Percentiles rank a stretch among this genome's conserved stretches.
Evolutionary conservation across 495 filamentous ascomycete genomes (phyloP).

Genomic region (Bacidia rubella): DNA sequence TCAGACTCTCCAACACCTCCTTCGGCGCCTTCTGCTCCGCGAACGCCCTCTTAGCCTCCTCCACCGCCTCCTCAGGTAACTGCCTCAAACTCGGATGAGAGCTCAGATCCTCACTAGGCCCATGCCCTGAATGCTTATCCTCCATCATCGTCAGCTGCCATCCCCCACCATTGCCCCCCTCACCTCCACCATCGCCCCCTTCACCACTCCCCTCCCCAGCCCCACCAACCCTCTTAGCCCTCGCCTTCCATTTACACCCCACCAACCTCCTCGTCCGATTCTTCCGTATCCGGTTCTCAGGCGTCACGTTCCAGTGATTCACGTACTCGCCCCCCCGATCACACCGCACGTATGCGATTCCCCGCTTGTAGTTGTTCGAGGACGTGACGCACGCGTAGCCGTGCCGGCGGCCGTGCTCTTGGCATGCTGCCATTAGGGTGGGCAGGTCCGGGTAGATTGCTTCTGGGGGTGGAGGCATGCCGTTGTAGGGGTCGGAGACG

Average conservation of each 20-base stretch:
- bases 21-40: conserved; percentile 14
- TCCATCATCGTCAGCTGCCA: conserved; percentile 19
- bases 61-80: conserved; percentile 11
- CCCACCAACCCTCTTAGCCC: conserved; percentile 11
- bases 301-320: conserved; percentile 18
- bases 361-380: conserved; percentile 20
- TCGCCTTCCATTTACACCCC: conserved; percentile 17
- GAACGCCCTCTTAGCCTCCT: conserved; percentile 13
- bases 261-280: conserved; percentile 15
- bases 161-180: not conserved
- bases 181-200: not conserved
- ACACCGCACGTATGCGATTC: conserved; percentile 18
- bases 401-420: conserved; percentile 13
- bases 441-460: conserved; percentile 13
- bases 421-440: conserved; percentile 15
- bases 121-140: conserved; percentile 16
- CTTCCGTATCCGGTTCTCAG: conserved; percentile 16
- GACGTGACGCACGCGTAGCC: conserved; percentile 19
- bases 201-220: not conserved
- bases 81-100: conserved; percentile 15
- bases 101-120: conserved; percentile 8
- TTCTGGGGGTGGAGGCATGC: conserved; percentile 17
- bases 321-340: conserved; percentile 19
- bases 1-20: conserved; percentile 16
- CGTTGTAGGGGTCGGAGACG: conserved; percentile 12